Conservation (phyloP, 208 protist species). For the Trypanosoma melophagium region DNA sequence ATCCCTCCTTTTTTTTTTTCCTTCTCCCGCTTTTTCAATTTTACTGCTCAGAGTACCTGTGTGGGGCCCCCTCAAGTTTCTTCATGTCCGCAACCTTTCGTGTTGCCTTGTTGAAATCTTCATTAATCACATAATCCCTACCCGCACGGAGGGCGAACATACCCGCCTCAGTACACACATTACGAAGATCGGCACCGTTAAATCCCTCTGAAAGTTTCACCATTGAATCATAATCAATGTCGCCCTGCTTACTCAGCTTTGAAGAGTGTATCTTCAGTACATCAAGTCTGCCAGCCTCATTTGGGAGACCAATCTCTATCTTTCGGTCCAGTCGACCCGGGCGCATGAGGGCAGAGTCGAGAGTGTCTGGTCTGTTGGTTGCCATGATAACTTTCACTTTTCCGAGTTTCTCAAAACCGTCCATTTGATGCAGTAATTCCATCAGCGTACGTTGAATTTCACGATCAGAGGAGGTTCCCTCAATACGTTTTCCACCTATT, state of each 20-base stretch:
- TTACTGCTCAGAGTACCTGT: slow-evolving; percentile 89
- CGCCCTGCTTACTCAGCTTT: slow-evolving; percentile 96
- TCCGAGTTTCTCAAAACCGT: slow-evolving; percentile 98
- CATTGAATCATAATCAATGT: slow-evolving; percentile 98
- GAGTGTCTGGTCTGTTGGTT: slow-evolving; percentile 96
- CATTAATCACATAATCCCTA: slow-evolving; percentile 96
- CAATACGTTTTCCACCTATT: slow-evolving; percentile 98
- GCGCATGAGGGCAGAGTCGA: slow-evolving; percentile 97
- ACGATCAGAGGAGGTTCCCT: slow-evolving; percentile 98
- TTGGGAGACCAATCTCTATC: slow-evolving; percentile 99
- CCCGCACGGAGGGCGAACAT: slow-evolving; percentile 98
- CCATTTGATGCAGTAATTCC: slow-evolving; percentile 99
- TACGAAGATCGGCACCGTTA: slow-evolving; percentile 98
- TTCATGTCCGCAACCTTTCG: slow-evolving; percentile 98
- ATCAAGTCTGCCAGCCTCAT: slow-evolving; percentile 96
- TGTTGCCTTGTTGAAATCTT: slow-evolving; percentile 99
- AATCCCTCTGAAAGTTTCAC: slow-evolving; percentile 99
- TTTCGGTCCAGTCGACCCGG: slow-evolving; percentile 96
- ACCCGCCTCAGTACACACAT: slow-evolving; percentile 99
- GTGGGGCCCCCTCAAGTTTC: slow-evolving; percentile 95
- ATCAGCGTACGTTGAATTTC: slow-evolving; percentile 99
- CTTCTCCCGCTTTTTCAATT: background rate
- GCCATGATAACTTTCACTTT: slow-evolving; percentile 99
- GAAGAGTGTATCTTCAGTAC: slow-evolving; percentile 98
- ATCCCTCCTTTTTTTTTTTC: slow-evolving; percentile 5